These are phyloP conservation scores for Penicillium nordicum DNA, from an alignment of 2,329 filamentous ascomycete species.

Conservation along the genomic window DNA sequence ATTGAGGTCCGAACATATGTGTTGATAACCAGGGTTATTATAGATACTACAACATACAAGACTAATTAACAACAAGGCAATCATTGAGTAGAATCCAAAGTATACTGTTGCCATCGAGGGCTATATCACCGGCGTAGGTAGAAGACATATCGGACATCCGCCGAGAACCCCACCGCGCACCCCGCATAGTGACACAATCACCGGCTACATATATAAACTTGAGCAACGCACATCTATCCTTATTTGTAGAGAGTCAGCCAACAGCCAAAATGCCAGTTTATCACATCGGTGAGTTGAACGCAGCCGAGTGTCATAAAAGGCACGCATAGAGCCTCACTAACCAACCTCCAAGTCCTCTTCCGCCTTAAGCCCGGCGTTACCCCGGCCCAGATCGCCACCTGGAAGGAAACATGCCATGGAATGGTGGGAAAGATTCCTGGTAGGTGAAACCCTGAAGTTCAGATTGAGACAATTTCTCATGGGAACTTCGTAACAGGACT, in stretches of 20 bases:
- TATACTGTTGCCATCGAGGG: too few species aligned
- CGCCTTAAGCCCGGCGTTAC: slow-evolving; percentile 41
- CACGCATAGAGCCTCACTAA: background rate
- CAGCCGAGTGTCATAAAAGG: background rate
- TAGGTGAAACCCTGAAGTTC: slow-evolving; percentile 5
- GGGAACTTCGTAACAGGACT: slow-evolving; percentile 23
- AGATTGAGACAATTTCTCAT: background rate
- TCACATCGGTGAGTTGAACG: slow-evolving; percentile 35
- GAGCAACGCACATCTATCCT: background rate
- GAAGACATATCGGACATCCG: slow-evolving; percentile 2
- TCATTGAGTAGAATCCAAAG: too few species aligned
- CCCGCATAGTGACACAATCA: background rate
- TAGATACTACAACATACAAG: too few species aligned
- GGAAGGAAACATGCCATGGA: slow-evolving; percentile 27
- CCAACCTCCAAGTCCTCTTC: slow-evolving; percentile 38
- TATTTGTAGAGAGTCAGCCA: background rate
- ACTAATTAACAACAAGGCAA: too few species aligned
- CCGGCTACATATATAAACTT: background rate
- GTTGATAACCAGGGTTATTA: too few species aligned
- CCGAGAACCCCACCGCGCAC: background rate
- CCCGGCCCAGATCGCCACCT: slow-evolving; percentile 32
- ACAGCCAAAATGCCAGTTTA: slow-evolving; percentile 38
- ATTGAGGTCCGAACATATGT: too few species aligned
- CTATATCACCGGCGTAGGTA: too few species aligned
- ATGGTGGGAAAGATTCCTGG: slow-evolving; percentile 46